Base-by-base conservation (phyloP, 2,329 filamentous ascomycete genomes). In the Tolypocladium capitatum region DNA sequence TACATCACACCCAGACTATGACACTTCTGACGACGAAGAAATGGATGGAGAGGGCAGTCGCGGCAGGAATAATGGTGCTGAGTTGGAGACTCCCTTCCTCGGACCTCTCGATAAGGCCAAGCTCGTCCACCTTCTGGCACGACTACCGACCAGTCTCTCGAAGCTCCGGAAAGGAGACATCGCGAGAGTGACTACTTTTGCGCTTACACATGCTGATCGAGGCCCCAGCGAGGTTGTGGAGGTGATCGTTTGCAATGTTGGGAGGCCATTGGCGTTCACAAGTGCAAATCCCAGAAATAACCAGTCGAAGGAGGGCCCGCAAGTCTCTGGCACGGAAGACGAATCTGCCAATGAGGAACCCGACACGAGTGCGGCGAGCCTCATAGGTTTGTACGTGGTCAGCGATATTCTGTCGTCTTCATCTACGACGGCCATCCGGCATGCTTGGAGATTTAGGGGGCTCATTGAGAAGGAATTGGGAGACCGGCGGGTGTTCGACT, bases 191-290 rank as follows among this genome's bases (percentile, higher is more conserved):
- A 91, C 90, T 1, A 78, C 84, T 3, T 96, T 97, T 65, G 90
- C 90, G 13, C 88, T 97, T 48, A 83, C 83, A 2, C 88, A 97
- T 61, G 86, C 89, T 1, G 86, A 84, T 35, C 76, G 81, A 20
- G 92, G 90, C 16, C 85, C 87, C 13, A 86, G 94, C 53, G 92
- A 97, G 67, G 83, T 96, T 33, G 89, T 94, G n/a, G 79, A 91
- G 45, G 79, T 94, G 66, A 81, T 97, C 34, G 77, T 94, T 0
- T 75, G 81, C 1, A 97, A 98, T 57, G 74, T 97, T 32, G 74
- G 84, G 50, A 79, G 75, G 46, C 92, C 92, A 0, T 80, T 94
- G 49, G 76, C 81, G 6, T 79, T 83, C 54, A 86, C 81, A 1
- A 76, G 75, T 7, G 85, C 84, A 24, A 90, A 87, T 50, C 78